Percentiles rank a stretch among this genome's conserved stretches.
Conservation (phyloP, 2,329 filamentous ascomycete genomes). For the Pseudogymnoascus sp. region DNA sequence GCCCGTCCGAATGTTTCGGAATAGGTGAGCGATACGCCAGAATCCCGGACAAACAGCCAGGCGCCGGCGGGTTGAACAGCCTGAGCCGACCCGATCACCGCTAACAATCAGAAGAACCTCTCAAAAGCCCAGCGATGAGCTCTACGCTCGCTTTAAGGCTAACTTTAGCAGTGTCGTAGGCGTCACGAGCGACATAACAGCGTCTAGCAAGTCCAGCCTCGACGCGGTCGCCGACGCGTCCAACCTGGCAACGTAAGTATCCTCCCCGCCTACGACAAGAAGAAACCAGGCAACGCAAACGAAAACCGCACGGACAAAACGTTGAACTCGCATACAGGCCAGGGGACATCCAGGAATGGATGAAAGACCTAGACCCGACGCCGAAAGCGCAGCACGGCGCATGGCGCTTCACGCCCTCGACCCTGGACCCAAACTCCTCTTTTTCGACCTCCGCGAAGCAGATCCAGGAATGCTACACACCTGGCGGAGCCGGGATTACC, state of each 20-base stretch:
- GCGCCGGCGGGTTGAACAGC: not conserved
- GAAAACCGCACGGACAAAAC: not conserved
- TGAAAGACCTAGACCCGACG: conserved; percentile 76
- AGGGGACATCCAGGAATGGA: conserved; percentile 22
- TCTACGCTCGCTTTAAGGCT: conserved; percentile 77
- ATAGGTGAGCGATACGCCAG: too few species aligned
- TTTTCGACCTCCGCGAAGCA: conserved; percentile 77
- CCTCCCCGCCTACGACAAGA: not conserved
- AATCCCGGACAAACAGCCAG: too few species aligned
- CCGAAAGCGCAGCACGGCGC: conserved; percentile 72
- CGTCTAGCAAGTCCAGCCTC: not conserved
- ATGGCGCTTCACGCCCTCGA: conserved; percentile 82
- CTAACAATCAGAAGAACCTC: conserved; percentile 42
- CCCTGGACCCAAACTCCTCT: conserved; percentile 77
- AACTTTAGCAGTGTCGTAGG: conserved; percentile 68
- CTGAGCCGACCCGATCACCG: conserved; percentile 3
- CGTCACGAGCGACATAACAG: conserved; percentile 31
- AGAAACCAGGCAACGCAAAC: not conserved
- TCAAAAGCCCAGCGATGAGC: conserved; percentile 78
- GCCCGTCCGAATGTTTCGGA: too few species aligned
- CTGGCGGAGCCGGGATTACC: conserved; percentile 73
- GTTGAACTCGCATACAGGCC: not conserved
- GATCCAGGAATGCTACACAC: conserved; percentile 77
- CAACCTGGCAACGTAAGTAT: not conserved
- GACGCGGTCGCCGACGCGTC: not conserved